Base-by-base conservation (phyloP, 768 basidiomycete genomes). In the Lepiota subincarnata region DNA sequence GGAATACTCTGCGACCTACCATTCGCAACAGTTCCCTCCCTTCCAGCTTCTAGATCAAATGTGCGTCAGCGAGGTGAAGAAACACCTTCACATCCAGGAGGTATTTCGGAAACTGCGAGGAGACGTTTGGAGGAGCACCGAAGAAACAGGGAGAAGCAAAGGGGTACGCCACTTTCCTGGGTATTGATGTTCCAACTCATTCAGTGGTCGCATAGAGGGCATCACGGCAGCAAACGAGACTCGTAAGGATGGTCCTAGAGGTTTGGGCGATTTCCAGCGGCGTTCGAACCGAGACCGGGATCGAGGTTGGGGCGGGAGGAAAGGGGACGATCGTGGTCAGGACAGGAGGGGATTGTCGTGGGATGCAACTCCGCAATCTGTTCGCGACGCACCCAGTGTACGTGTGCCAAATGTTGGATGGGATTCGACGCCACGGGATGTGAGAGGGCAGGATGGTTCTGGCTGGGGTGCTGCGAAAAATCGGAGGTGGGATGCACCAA, bases 231-330 rank as follows among this genome's bases (percentile, higher is more conserved):
- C 71, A 8, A 79, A 82, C 20, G 84, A 83, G 55, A 76, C 70
- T 39, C 72, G 79, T 43, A 65, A 66, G 12, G 81, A 87, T 56
- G 83, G 67, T 6, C 85, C 85, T 2, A 83, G 80, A 57, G 93
- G 93, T n/a, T 73, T 97, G 1, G 91, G 89, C 10, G 94, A 97
- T 57, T 98, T 95, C 66, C 86, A 97, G 57, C 81, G 88, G n/a
- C 81, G 96, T n/a, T 80, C 83, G 13, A 98, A 98, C 67, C 82
- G 89, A 45, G 82, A 89, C 51, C 66, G 77, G 38, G 73, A 81
- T 60, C 63, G 80, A 61, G 73, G 79, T 48, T 75, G 76, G 76
- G 67, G 68, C 26, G 75, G 73, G 45, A 68, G 68, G 63, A 71
- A n/a, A n/a, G n/a, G 80, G 20, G 70, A 74, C 39, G 68, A 69